Conservation (phyloP, 2,329 filamentous ascomycete genomes). For the Alternaria sp. region DNA sequence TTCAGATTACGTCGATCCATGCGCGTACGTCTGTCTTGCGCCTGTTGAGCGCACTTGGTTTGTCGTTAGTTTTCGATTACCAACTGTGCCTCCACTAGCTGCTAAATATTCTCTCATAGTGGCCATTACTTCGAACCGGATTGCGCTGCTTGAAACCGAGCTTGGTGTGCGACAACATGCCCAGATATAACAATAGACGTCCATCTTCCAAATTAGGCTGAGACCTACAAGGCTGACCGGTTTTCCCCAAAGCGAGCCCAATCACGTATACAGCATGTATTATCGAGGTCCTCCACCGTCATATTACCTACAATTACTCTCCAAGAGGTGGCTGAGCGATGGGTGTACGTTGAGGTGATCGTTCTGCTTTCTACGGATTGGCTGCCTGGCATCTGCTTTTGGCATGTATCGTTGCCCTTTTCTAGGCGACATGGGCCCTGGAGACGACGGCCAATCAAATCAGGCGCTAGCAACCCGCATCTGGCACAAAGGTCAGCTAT, state of each 20-base stretch:
- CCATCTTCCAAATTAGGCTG: background rate
- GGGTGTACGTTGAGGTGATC: background rate
- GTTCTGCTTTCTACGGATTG: background rate
- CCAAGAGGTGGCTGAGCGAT: background rate
- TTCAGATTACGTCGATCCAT: background rate
- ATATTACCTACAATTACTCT: background rate
- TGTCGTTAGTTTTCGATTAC: constrained; percentile 4
- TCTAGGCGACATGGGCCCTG: background rate
- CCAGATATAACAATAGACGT: background rate
- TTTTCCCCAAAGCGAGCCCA: background rate
- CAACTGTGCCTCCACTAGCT: constrained; percentile 3
- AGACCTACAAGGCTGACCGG: constrained; percentile 2
- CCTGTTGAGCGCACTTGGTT: constrained; percentile 13
- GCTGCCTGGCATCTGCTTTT: background rate
- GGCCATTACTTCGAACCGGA: background rate
- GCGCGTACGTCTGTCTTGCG: constrained; percentile 22
- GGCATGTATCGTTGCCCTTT: background rate
- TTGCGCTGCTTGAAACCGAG: background rate
- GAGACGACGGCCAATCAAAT: background rate
- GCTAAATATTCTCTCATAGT: background rate
- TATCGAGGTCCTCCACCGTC: background rate
- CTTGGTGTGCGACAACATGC: background rate
- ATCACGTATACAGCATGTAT: background rate
- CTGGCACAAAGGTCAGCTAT: constrained; percentile 3
- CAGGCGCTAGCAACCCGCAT: background rate